A percentile compares a stretch with the other conserved stretches of the same genome.
Conservation (phyloP, 2,329 filamentous ascomycete species). For the Taxawa tesnikishii region DNA sequence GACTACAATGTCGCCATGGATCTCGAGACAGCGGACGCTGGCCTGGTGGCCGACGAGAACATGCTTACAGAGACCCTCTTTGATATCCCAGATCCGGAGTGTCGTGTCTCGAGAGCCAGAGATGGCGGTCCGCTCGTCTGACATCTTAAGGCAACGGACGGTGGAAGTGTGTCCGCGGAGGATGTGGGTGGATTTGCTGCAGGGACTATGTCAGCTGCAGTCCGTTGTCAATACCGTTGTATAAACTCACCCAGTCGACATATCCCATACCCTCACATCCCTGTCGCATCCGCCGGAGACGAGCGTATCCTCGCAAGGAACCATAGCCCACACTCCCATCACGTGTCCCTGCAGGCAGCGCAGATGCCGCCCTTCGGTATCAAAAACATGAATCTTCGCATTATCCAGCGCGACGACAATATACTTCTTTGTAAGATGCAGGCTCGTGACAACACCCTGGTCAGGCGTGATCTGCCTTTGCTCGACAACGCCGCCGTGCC, state of each 20-base stretch:
- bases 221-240: background rate
- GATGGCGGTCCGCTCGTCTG: constrained; percentile 83
- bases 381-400: constrained; percentile 96
- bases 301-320: constrained; percentile 89
- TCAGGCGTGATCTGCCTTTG: constrained; percentile 88
- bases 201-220: constrained; percentile 1
- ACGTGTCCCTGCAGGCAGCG: constrained; percentile 89
- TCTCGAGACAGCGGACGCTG: constrained; percentile 87
- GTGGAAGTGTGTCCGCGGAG: constrained; percentile 93
- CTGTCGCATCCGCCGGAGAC: constrained; percentile 95
- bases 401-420: constrained; percentile 97
- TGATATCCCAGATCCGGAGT: constrained; percentile 87
- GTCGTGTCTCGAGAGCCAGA: constrained; percentile 94
- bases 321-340: constrained; percentile 99
- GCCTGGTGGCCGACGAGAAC: constrained; percentile 91
- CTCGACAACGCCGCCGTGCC: constrained; percentile 74
- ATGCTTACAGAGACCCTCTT: constrained; percentile 76
- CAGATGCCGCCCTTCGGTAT: constrained; percentile 77
- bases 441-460: constrained; percentile 88
- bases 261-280: constrained; percentile 93
- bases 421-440: constrained; percentile 89
- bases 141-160: constrained; percentile 95
- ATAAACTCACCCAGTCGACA: constrained; percentile 67
- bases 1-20: constrained; percentile 93
- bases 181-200: constrained; percentile 62